Conservation (phyloP, 768 basidiomycete species). For the Amanita polypyramis region DNA sequence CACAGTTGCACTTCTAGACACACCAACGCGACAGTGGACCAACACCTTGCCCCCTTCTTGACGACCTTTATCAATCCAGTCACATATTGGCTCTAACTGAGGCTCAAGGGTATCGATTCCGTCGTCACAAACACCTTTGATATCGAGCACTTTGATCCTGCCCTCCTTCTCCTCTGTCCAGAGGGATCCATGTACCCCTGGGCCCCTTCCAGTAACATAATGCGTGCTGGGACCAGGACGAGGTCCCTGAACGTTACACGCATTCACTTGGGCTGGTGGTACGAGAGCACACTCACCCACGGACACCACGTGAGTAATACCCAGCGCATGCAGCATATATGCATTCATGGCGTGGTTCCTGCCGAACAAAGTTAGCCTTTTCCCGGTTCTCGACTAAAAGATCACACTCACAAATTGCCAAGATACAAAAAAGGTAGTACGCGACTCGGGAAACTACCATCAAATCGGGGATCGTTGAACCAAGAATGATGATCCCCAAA, state of each 20-base stretch:
- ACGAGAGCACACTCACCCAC: constrained; percentile 91
- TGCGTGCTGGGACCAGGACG: constrained; percentile 20
- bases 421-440: constrained; percentile 90
- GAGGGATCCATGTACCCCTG: constrained; percentile 56
- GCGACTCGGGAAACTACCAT: constrained; percentile 91
- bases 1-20: constrained; percentile 88
- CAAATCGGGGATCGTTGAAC: constrained; percentile 90
- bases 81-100: constrained; percentile 79
- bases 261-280: constrained; percentile 34
- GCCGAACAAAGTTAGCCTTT: constrained; percentile 9
- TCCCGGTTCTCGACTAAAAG: constrained; percentile 5
- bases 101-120: constrained; percentile 92
- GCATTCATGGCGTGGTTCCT: constrained; percentile 92
- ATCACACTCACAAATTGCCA: constrained; percentile 75
- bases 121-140: constrained; percentile 90
- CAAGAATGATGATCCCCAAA: constrained; percentile 77
- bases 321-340: constrained; percentile 91
- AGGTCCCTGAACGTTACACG: constrained; percentile 11
- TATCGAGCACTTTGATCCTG: constrained; percentile 83
- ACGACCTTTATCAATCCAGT: constrained; percentile 87
- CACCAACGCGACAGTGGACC: constrained; percentile 99
- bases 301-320: constrained; percentile 94
- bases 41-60: constrained; percentile 79
- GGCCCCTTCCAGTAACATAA: constrained; percentile 33
- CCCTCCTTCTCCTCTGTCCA: constrained; percentile 87